Conservation (phyloP, 768 basidiomycete genomes). For the Lactarius hengduanensis region DNA sequence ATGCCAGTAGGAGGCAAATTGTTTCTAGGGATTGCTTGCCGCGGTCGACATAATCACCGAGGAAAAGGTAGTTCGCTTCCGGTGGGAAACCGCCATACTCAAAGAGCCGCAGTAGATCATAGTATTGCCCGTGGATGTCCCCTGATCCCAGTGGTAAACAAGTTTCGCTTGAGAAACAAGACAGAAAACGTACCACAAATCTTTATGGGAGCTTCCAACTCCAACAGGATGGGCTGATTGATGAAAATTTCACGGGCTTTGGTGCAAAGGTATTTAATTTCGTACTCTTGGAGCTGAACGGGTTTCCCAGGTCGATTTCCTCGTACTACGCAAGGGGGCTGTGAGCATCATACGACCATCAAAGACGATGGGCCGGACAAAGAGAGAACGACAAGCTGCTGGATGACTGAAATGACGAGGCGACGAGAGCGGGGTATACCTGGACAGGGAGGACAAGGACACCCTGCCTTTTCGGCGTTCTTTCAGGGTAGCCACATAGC, state of each 20-base stretch:
- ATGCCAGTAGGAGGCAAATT: conserved; percentile 97
- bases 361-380: conserved; percentile 3
- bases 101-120: conserved; percentile 95
- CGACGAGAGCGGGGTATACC: background rate
- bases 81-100: conserved; percentile 99
- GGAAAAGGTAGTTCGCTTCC: conserved; percentile 99
- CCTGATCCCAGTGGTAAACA: conserved; percentile 47
- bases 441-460: background rate
- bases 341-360: conserved; percentile 10
- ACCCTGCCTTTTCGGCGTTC: background rate
- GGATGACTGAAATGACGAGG: background rate
- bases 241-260: conserved; percentile 99
- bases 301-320: conserved; percentile 99
- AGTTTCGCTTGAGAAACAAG: conserved; percentile 5
- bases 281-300: conserved; percentile 96
- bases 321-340: conserved; percentile 58
- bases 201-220: conserved; percentile 99
- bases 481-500: background rate
- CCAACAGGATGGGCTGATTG: conserved; percentile 95
- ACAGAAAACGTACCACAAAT: conserved; percentile 80
- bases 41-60: conserved; percentile 99
- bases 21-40: conserved; percentile 99
- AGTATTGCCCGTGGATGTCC: conserved; percentile 99
- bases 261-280: conserved; percentile 99
- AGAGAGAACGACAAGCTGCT: background rate